Percentiles rank a stretch among this genome's conserved stretches.
phyloP scores from a whole-genome alignment of 306 rosid genomes.

The Fragaria nilgerrensis region DNA sequence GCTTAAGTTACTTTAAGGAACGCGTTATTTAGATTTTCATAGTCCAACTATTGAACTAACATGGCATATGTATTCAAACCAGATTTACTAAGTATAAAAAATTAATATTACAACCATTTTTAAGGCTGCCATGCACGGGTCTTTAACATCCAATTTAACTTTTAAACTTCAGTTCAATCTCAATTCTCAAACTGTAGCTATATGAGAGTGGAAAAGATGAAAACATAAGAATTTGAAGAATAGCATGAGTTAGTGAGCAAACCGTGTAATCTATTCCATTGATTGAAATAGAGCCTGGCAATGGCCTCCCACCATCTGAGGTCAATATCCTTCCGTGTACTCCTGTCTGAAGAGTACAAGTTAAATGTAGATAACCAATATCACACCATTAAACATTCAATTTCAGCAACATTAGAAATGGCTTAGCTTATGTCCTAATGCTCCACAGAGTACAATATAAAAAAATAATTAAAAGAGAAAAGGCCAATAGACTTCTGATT shows the following conservation, averaged over 20 bases:
- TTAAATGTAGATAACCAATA: slow-evolving; percentile 23
- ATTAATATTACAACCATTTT: not conserved
- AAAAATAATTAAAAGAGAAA: not conserved
- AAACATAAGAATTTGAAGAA: not conserved
- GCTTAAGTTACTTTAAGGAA: not conserved
- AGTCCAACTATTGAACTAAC: not conserved
- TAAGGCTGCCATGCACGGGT: not conserved
- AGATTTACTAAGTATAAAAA: not conserved
- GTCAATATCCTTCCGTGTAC: slow-evolving; percentile 87
- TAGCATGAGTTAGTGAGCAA: slow-evolving; percentile 9
- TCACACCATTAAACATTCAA: slow-evolving; percentile 1
- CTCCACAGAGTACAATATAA: not conserved
- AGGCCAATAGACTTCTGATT: not conserved
- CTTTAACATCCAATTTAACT: not conserved
- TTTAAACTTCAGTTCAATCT: not conserved
- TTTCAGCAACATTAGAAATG: not conserved
- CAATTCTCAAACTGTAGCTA: not conserved
- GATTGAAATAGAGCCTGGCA: slow-evolving; percentile 59
- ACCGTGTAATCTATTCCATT: slow-evolving; percentile 74
- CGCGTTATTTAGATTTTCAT: not conserved
- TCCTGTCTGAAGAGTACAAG: slow-evolving; percentile 57
- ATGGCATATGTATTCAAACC: not conserved
- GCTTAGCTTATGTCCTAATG: not conserved
- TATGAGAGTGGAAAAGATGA: not conserved
- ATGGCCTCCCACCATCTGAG: slow-evolving; percentile 72